Conservation (phyloP, 129 eudicot species). For the Erigeron canadensis region DNA sequence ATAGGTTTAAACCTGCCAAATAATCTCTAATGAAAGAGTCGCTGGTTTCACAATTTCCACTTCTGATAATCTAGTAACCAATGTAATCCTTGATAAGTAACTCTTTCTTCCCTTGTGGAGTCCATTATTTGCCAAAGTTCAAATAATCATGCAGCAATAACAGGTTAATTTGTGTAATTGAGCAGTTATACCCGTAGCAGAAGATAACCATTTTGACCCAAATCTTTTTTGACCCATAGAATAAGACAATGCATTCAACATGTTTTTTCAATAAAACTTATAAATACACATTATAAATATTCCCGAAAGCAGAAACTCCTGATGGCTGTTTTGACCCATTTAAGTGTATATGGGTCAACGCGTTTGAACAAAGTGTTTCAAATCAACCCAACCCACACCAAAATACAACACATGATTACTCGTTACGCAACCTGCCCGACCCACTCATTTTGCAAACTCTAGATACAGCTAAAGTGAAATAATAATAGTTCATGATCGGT, state of each 20-base stretch:
- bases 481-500: too few relatives aligned
- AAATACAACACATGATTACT: neutral
- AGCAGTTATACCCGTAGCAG: neutral
- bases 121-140: conserved; percentile 90
- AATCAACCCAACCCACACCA: too few relatives aligned
- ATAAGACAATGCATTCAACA: too few relatives aligned
- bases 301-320: too few relatives aligned
- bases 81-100: conserved; percentile 50
- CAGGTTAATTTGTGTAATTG: neutral
- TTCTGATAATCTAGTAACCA: conserved; percentile 46
- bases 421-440: neutral
- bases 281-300: too few relatives aligned
- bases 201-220: neutral
- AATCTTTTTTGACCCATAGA: neutral
- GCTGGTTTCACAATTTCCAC: conserved; percentile 57
- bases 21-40: conserved; percentile 65
- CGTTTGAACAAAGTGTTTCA: too few relatives aligned
- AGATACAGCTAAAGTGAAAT: too few relatives aligned
- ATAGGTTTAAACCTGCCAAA: conserved; percentile 53
- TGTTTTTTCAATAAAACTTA: too few relatives aligned
- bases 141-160: conserved; percentile 47
- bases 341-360: too few relatives aligned
- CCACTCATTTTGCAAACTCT: too few relatives aligned
- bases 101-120: conserved; percentile 65
- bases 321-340: too few relatives aligned